phyloP scores from a whole-genome alignment of 805 yeast genomes.

The Kregervanrija delftensis region DNA sequence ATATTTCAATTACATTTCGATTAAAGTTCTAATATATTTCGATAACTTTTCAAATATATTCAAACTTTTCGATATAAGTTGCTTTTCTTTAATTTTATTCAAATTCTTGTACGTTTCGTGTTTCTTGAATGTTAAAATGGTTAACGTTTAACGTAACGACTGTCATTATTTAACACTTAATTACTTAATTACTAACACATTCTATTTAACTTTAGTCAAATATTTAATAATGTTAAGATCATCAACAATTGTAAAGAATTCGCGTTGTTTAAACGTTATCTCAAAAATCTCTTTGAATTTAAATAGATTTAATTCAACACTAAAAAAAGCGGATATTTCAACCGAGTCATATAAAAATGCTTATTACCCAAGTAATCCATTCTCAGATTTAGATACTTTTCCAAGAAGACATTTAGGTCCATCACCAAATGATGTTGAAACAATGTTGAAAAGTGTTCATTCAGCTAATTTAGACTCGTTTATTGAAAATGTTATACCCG shows the following conservation, averaged over 20 bases:
- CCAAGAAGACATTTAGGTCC: conserved; percentile 91
- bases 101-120: no score
- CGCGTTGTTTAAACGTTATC: no score
- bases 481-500: conserved; percentile 68
- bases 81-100: no score
- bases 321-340: conserved; percentile 44
- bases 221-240: no score
- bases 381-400: conserved; percentile 61
- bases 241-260: no score
- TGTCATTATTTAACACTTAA: not conserved
- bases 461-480: conserved; percentile 64
- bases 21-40: no score
- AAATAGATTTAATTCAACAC: conserved; percentile 6
- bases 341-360: conserved; percentile 43
- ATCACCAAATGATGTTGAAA: conserved; percentile 48
- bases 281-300: conserved; percentile 1
- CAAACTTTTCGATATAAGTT: no score
- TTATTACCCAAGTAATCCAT: conserved; percentile 33
- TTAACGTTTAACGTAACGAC: not conserved
- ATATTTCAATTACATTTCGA: no score
- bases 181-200: not conserved
- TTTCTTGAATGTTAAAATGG: not conserved
- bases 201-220: no score
- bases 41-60: no score
- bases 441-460: conserved; percentile 64